phyloP scores from a whole-genome alignment of 805 yeast genomes.

The Wickerhamomyces chambardii region DNA sequence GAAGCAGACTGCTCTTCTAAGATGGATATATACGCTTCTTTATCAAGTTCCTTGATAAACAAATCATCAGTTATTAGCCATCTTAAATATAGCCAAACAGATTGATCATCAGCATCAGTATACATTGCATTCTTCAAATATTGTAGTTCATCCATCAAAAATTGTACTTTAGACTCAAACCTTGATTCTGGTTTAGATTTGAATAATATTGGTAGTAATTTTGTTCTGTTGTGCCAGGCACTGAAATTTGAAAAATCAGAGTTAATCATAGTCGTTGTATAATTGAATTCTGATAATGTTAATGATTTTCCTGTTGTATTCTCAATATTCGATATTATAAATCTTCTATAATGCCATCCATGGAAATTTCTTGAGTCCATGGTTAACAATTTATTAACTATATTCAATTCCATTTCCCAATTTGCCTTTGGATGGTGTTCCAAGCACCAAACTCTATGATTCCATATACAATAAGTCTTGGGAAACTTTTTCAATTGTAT shows the following conservation, averaged over 20 bases:
- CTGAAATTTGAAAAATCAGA: slow-evolving; percentile 85
- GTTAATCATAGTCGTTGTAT: slow-evolving; percentile 72
- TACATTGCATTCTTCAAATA: slow-evolving; percentile 76
- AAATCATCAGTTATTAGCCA: slow-evolving; percentile 53
- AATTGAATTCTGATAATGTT: slow-evolving; percentile 53
- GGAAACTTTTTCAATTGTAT: slow-evolving; percentile 57
- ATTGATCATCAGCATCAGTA: slow-evolving; percentile 91
- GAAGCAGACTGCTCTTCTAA: slow-evolving; percentile 35
- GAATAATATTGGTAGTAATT: slow-evolving; percentile 49
- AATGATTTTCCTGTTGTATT: slow-evolving; percentile 16
- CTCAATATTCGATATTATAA: slow-evolving; percentile 38
- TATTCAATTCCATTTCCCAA: slow-evolving; percentile 64
- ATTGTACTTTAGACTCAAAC: slow-evolving; percentile 20
- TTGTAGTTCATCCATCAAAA: slow-evolving; percentile 50
- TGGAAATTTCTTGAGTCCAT: slow-evolving; percentile 83
- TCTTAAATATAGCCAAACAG: slow-evolving; percentile 82
- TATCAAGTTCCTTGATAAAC: slow-evolving; percentile 15
- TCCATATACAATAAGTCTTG: slow-evolving; percentile 97
- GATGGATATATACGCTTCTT: slow-evolving; percentile 25
- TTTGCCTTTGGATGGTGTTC: slow-evolving; percentile 39
- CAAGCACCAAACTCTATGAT: slow-evolving; percentile 81
- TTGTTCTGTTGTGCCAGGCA: slow-evolving; percentile 90
- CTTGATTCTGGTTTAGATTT: slow-evolving; percentile 11
- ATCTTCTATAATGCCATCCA: slow-evolving; percentile 92
- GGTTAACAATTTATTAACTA: slow-evolving; percentile 60